These are phyloP conservation scores for Penicillium mononematosum DNA, from an alignment of 495 filamentous ascomycete genomes.

Conservation along the genomic window DNA sequence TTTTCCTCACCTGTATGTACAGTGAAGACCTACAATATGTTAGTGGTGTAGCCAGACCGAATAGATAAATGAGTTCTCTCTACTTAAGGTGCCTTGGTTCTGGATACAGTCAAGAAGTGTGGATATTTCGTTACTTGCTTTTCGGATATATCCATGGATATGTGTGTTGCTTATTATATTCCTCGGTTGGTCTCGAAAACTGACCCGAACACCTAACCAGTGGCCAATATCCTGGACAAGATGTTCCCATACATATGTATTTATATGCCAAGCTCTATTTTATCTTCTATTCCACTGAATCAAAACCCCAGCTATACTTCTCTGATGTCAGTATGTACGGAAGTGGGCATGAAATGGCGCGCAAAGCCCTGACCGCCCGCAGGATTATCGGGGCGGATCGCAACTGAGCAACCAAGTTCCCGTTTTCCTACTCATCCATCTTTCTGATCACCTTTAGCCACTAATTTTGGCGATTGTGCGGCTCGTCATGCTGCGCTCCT, in stretches of 20 bases:
- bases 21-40: background rate
- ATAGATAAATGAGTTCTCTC: background rate
- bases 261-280: background rate
- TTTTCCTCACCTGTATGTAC: constrained; percentile 27
- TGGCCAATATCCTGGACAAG: background rate
- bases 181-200: background rate
- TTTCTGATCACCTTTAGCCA: constrained; percentile 27
- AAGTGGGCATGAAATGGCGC: constrained; percentile 14
- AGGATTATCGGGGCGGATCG: constrained; percentile 46
- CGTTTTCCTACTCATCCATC: constrained; percentile 38
- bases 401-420: constrained; percentile 41
- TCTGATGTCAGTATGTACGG: background rate
- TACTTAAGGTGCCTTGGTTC: background rate
- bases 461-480: constrained; percentile 42
- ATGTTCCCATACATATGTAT: background rate
- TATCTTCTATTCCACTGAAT: background rate
- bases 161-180: background rate
- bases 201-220: background rate
- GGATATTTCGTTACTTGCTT: background rate
- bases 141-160: background rate
- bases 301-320: background rate
- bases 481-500: constrained; percentile 53
- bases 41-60: background rate
- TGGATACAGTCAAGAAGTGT: background rate
- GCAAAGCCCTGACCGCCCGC: constrained; percentile 34